Evolutionary conservation across 306 rosid species (phyloP), one percentile per base, ranked within the genome.

Genomic region (Cotoneaster glaucophyllus): DNA sequence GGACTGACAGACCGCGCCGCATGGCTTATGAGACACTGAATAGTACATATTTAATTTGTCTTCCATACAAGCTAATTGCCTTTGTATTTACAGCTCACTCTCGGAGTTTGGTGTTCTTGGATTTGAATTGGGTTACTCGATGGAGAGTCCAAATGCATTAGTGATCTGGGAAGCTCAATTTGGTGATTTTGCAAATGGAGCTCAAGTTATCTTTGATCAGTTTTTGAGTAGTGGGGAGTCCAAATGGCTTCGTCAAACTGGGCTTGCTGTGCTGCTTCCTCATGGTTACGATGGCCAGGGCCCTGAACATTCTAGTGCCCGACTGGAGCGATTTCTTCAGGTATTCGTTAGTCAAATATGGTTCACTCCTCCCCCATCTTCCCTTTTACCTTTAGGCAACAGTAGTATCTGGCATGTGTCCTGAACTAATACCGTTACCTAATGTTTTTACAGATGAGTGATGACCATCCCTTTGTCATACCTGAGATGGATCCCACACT

Each of bases 401-500:
- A n/a, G 52, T 44, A 57, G 56, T 78, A 21, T 37, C 21, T 13
- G 12, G 29, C 43, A 50, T 62, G 64, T 24, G 66, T 82, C 63
- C 57, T 65, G 18, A 67, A 64, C 59, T 76, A 69, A 79, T 53
- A 10, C 22, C 8, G 24, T 56, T 83, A 69, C 25, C 34, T 50
- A 76, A 82, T 84, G 71, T 74, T 64, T 54, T 80, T 86, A 81
- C 93, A 95, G 99, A 95, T 95, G 99, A 90, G 97, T 70, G 99
- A 92, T 78, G 98, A 95, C 87, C 88, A 95, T 70, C 98, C 97
- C 74, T 85, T 77, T 73, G 85, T 90, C 82, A 92, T 95, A 77
- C 99, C 97, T 74, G 99, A 92, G 87, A 95, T 95, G 99, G 99
- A 95, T 80, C 86, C 97, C 29, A 95, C 98, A 70, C 97, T 92